phyloP scores from a whole-genome alignment of 495 filamentous ascomycete species.

The Neurospora terricola region DNA sequence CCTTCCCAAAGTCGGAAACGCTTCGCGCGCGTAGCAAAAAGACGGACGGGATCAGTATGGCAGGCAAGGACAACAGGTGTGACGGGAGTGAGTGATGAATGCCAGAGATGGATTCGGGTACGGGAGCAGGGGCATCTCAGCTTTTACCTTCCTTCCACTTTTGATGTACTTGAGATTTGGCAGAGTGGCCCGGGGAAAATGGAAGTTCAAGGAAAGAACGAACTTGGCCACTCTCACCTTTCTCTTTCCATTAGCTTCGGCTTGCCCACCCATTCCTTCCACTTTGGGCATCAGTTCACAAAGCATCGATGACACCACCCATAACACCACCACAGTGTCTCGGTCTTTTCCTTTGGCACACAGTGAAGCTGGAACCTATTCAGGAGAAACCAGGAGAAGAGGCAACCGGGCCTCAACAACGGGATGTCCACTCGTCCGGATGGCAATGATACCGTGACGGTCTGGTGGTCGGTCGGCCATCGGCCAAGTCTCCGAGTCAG shows the following conservation, averaged over 20 bases:
- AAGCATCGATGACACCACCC: too few species aligned
- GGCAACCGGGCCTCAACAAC: not conserved
- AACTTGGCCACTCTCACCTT: not conserved
- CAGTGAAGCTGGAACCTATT: not conserved
- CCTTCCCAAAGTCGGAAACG: not conserved
- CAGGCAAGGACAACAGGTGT: not conserved
- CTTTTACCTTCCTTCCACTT: not conserved
- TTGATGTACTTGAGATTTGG: too few species aligned
- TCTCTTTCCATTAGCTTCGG: not conserved
- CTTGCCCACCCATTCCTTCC: not conserved
- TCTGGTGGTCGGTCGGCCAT: not conserved
- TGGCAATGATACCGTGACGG: not conserved
- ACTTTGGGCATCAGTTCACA: not conserved
- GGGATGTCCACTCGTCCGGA: not conserved
- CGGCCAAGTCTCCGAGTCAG: not conserved
- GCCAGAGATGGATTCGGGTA: not conserved
- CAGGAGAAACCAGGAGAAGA: not conserved
- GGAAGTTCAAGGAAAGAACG: not conserved
- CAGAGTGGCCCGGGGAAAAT: too few species aligned
- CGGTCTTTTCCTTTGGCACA: not conserved
- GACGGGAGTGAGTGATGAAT: not conserved
- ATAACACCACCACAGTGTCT: not conserved
- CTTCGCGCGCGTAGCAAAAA: not conserved
- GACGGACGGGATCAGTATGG: not conserved
- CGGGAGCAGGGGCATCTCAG: not conserved